Base-by-base conservation (phyloP, 1,284 basidiomycete species). In the Blastosporella zonata region DNA sequence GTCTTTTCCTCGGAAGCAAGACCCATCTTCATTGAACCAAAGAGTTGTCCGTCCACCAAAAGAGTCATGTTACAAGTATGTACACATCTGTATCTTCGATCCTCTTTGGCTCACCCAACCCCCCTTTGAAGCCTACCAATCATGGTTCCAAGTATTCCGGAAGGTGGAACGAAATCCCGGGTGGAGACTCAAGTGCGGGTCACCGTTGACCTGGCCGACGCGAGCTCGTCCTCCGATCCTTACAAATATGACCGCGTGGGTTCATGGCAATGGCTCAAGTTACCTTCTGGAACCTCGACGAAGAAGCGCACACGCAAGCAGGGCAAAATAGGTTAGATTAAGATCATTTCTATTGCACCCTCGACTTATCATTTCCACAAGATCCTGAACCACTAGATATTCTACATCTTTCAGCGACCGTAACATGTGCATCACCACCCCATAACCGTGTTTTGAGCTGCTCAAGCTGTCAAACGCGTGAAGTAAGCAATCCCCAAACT, bases 141-240 rank as follows among this genome's bases (percentile, higher is more conserved):
- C 56, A 73, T 93, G 63, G 84, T 93, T 29, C 87, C 93, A 33
- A 92, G 85, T 59, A 81, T 97, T 35, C 91, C 93, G 7, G 79
- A 84, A 57, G 71, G 74, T 33, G 93, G 93, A 21, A 88, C 93
- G n/a, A 95, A 96, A 69, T 93, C 90, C 43, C 82, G 93, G 20
- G 93, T 97, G 18, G 94, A 97, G 67, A 97, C 93, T 0, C 93
- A 94, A 71, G 84, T 94, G 44, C 82, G 91, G 61, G 79, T 93
- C 31, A 82, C 83, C 8, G 73, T 93, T 42, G 85, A 90, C 60
- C 73, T 93, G 42, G 84, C 87, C 12, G 79, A 83, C 55, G 72
- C 80, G 13, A 82, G 74, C 58, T 76, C 82, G 4, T 79, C 83
- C 3, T 73, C 77, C 8, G 81, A 87, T 52, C 75, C 79, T 6